Evolutionary conservation across 2,329 filamentous ascomycete species (phyloP), one percentile per base, ranked within the genome.

Genomic region (Calonectria pseudoturangicola): DNA sequence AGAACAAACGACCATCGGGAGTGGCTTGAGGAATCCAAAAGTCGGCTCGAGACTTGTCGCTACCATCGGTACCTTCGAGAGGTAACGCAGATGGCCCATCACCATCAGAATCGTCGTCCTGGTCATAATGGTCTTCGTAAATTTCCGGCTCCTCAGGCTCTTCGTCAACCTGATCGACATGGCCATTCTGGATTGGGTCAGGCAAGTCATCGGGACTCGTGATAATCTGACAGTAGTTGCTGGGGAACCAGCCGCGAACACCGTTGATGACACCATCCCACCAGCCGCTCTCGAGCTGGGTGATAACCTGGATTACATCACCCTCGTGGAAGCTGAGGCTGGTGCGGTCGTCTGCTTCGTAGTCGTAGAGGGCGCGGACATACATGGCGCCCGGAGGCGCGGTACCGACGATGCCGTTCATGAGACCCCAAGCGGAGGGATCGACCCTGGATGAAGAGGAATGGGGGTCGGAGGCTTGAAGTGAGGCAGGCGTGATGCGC

Each of bases 1-100:
- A 99, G 85, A 97, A 99, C 28, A 99, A 86, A 70, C 96, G 91
- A 67, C 97, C 97, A 82, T 98, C 96, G 1, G 95, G 92, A 0
- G 97, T 99, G 16, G 96, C 97, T 86, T 99, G 97, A 21, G 97
- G 97, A 77, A 99, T 98, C 97, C 97, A 99, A 82, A 98, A 99
- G 76, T 97, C 96, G 56, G 96, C 95, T 82, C 96, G 93, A 78
- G 97, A 96, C 81, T 94, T 94, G 80, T 93, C 92, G 75, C 74
- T 81, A 18, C 84, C 84, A 56, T 89, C 89, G 25, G 89, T 88
- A 63, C 92, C 92, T 80, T 97, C 95, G 63, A 95, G 89, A 7
- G 93, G 92, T 63, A 94, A 84, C 72, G 90, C 88, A 82, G 77
- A 91, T 25, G 83, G 86, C 65, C 92, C 92, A 74, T 92, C 90